phyloP scores from a whole-genome alignment of 2,329 filamentous ascomycete species.

The Ceratocystis destructans region DNA sequence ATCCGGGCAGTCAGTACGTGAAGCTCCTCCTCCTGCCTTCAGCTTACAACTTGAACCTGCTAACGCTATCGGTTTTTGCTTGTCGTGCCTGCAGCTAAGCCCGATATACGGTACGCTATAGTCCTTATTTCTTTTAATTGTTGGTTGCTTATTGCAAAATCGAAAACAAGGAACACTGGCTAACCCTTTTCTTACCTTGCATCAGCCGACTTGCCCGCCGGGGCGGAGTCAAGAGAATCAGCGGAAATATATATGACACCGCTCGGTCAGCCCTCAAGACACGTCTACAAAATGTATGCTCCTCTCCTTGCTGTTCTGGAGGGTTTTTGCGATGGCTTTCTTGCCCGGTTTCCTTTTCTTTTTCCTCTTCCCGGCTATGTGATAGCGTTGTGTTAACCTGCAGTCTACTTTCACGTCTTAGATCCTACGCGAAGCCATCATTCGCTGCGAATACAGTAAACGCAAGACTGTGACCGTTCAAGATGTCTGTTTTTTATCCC shows the following conservation, averaged over 20 bases:
- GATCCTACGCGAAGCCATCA: conserved; percentile 39
- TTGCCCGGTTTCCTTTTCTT: neutral
- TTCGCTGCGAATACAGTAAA: conserved; percentile 39
- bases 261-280: conserved; percentile 37
- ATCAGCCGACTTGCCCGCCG: conserved; percentile 55
- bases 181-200: neutral
- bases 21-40: neutral
- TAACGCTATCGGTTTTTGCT: conserved; percentile 20
- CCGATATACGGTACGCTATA: conserved; percentile 36
- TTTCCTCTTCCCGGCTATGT: neutral
- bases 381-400: neutral
- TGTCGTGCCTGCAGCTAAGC: conserved; percentile 32
- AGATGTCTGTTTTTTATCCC: conserved; percentile 37
- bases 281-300: conserved; percentile 35
- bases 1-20: no score
- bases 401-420: conserved; percentile 22
- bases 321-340: neutral
- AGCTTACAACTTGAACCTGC: neutral
- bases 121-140: neutral
- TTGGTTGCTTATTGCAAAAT: neutral
- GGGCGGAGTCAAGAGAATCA: conserved; percentile 65
- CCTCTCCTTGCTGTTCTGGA: neutral
- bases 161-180: neutral
- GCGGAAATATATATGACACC: conserved; percentile 49
- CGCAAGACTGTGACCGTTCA: conserved; percentile 49